Base-by-base conservation (phyloP, 2,329 filamentous ascomycete species). In the Fusarium sp. region DNA sequence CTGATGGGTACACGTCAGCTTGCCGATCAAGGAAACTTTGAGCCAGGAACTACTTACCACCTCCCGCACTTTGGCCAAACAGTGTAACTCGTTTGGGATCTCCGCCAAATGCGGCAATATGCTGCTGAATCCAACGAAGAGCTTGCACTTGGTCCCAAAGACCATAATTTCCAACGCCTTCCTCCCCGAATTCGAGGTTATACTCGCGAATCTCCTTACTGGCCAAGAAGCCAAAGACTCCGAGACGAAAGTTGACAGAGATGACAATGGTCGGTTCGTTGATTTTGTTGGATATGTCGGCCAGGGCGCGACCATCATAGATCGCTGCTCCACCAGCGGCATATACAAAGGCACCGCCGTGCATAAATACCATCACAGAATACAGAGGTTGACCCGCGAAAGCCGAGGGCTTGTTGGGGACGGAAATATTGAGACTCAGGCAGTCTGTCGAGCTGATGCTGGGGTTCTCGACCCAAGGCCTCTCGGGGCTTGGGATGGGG, bases 361-460 rank as follows among this genome's bases (percentile, higher is more conserved):
- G 68, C 18, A 71, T 34, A 52, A 71, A 71, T n/a, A 71, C 66
- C 68, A 68, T 71, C 32, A 68, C 68, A 0, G 68, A 66, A 18
- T 59, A 66, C 16, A n/a, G 20, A 0, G 6, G 9, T 5, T 35
- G 43, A 4, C 65, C n/a, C 6, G 3, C 30, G 10, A 11, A 18
- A 32, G 4, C 18, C 2, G n/a, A 20, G 3, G 50, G 50, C n/a
- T 56, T 56, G 2, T 6, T 32, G n/a, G 50, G 50, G 4, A 56
- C 50, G 16, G 50, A 56, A 9, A 56, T 56, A 9, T 56, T 56
- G 5, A 56, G 30, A 20, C 50, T 56, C 25, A 56, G 50, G 20
- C 50, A 67, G 20, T 67, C 41, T 9, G 43, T 35, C 2, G 37
- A 61, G 30, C 64, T 56, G 8, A 43, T 61, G 7, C 3, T 27